Evolutionary conservation across 2,329 filamentous ascomycete species (phyloP).

Genomic region (Furcasterigmium furcatum): DNA sequence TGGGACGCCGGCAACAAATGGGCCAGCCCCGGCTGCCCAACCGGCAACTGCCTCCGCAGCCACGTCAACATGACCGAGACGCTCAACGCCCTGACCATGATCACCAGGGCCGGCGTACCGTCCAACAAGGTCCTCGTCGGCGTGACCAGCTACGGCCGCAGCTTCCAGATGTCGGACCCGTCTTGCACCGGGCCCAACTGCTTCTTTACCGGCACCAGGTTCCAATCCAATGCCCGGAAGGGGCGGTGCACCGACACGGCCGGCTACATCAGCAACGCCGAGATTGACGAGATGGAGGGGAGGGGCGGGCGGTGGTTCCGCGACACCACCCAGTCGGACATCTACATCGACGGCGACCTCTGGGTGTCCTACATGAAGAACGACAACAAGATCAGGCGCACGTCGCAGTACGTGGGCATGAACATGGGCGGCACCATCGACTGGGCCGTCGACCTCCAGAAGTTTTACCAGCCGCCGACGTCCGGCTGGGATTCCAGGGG

Average conservation of each 20-base stretch:
- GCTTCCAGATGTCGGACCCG: slow-evolving; percentile 20
- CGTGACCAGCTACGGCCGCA: slow-evolving; percentile 22
- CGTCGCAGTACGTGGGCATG: neutral
- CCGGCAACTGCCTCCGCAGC: slow-evolving; percentile 23
- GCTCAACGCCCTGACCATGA: neutral
- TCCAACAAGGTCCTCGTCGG: slow-evolving; percentile 18
- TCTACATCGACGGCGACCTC: neutral
- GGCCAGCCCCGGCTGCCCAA: slow-evolving; percentile 20
- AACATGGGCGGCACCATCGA: slow-evolving; percentile 23
- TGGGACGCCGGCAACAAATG: slow-evolving; percentile 24
- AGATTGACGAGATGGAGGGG: slow-evolving; percentile 19
- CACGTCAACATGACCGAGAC: slow-evolving; percentile 34
- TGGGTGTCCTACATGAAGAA: neutral
- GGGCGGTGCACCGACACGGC: slow-evolving; percentile 24
- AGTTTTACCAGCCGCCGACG: slow-evolving; percentile 1
- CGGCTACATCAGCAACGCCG: slow-evolving; percentile 28
- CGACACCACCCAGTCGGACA: neutral
- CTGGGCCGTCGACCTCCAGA: slow-evolving; percentile 23
- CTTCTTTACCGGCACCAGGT: slow-evolving; percentile 16
- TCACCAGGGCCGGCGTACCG: neutral
- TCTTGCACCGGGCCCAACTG: slow-evolving; percentile 19
- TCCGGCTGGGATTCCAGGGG: neutral
- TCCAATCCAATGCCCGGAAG: slow-evolving; percentile 15
- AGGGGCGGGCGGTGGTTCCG: neutral
- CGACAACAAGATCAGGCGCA: neutral